Percentiles rank a stretch among this genome's conserved stretches.
phyloP scores from a whole-genome alignment of 305 asterid species.

The Rubia peregrina region DNA sequence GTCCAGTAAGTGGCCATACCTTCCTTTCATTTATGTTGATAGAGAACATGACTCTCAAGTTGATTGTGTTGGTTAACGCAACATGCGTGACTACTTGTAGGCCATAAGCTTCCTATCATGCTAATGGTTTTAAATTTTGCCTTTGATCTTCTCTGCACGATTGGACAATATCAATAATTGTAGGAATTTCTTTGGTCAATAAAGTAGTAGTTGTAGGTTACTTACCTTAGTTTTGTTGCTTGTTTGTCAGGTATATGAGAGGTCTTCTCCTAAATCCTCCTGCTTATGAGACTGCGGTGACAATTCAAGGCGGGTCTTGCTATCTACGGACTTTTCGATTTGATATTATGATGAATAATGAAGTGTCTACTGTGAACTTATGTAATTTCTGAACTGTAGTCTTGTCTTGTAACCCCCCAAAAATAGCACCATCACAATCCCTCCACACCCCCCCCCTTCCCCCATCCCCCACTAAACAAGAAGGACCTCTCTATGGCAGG shows the following conservation, averaged over 20 bases:
- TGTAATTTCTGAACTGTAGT: too few relatives aligned
- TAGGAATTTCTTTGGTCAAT: not conserved
- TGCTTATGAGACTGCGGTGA: slow-evolving; percentile 70
- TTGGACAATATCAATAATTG: not conserved
- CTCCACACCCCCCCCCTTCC: too few relatives aligned
- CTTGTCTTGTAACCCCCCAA: too few relatives aligned
- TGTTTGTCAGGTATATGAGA: slow-evolving; percentile 59
- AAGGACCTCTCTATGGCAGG: too few relatives aligned
- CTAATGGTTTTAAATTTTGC: not conserved
- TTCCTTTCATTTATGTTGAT: not conserved
- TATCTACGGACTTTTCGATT: not conserved
- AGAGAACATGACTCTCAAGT: not conserved
- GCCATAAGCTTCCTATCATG: not conserved
- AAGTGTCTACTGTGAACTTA: not conserved
- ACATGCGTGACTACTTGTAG: not conserved
- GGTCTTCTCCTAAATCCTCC: slow-evolving; percentile 97
- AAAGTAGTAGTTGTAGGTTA: not conserved
- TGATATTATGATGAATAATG: not conserved
- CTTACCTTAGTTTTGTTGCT: slow-evolving; percentile 17
- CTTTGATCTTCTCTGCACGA: not conserved
- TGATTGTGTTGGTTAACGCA: not conserved
- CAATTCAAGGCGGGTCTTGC: slow-evolving; percentile 55
- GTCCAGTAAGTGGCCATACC: slow-evolving; percentile 52
- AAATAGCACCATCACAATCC: too few relatives aligned
- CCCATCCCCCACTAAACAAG: too few relatives aligned